Evolutionary conservation across 306 rosid genomes (phyloP).

Genomic region (Boehmeria nivea): DNA sequence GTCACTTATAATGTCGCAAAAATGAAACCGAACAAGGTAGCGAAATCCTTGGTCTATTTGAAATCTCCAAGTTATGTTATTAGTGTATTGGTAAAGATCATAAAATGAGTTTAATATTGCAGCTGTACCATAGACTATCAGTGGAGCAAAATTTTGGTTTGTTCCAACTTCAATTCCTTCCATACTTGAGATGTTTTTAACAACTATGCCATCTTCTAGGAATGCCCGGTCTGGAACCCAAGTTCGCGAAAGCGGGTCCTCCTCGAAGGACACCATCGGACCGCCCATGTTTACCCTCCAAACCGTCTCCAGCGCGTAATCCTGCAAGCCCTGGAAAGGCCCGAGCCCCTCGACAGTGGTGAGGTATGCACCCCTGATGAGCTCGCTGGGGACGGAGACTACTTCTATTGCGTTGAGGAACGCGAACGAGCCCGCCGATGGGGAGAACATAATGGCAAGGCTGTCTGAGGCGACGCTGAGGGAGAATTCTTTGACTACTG

Average conservation of each 20-base stretch:
- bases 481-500: neutral
- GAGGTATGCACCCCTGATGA: neutral
- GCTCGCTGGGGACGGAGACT: neutral
- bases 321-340: neutral
- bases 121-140: neutral
- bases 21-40: neutral
- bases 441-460: neutral
- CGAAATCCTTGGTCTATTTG: neutral
- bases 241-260: neutral
- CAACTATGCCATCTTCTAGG: neutral
- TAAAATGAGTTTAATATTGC: neutral
- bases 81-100: no score
- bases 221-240: neutral
- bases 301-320: neutral
- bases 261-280: neutral
- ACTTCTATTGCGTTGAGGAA: neutral
- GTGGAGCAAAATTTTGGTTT: neutral
- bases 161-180: neutral
- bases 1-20: neutral
- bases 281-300: neutral
- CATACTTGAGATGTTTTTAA: neutral
- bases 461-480: neutral
- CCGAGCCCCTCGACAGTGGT: conserved; percentile 29
- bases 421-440: neutral
- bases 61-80: no score